These are phyloP conservation scores for Emergomyces pasteurianus DNA, from an alignment of 2,329 filamentous ascomycete genomes.

Conservation along the genomic window DNA sequence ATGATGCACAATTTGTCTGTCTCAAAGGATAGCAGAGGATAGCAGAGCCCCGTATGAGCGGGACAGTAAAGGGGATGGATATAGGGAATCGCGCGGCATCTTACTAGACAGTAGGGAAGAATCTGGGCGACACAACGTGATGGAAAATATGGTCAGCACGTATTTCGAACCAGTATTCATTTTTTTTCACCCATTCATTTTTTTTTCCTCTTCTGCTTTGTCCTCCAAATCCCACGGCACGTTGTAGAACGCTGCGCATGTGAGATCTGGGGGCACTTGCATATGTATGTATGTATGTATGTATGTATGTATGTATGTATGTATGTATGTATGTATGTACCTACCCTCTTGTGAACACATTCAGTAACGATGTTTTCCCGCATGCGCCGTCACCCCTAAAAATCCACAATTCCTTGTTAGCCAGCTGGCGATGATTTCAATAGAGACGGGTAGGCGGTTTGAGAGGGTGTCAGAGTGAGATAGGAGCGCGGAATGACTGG, in stretches of 20 bases:
- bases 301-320: neutral
- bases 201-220: too few relatives aligned
- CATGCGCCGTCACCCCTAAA: constrained; percentile 83
- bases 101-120: constrained; percentile 94
- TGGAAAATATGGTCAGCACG: constrained; percentile 5
- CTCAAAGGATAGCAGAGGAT: neutral
- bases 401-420: constrained; percentile 1
- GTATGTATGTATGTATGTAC: neutral
- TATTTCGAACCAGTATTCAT: neutral
- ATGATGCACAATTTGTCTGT: constrained; percentile 3
- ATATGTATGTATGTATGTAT: too few relatives aligned
- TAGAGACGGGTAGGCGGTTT: neutral
- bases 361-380: constrained; percentile 92
- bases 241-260: neutral
- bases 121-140: constrained; percentile 40
- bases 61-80: neutral
- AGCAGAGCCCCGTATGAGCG: neutral
- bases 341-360: constrained; percentile 95
- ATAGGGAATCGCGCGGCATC: constrained; percentile 14
- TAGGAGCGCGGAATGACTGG: neutral
- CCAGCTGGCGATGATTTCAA: neutral
- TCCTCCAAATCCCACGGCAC: neutral
- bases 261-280: neutral
- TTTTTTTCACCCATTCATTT: neutral
- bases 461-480: neutral